phyloP scores from a whole-genome alignment of 2,329 filamentous ascomycete genomes.

The Ceratocystis huliohia region DNA sequence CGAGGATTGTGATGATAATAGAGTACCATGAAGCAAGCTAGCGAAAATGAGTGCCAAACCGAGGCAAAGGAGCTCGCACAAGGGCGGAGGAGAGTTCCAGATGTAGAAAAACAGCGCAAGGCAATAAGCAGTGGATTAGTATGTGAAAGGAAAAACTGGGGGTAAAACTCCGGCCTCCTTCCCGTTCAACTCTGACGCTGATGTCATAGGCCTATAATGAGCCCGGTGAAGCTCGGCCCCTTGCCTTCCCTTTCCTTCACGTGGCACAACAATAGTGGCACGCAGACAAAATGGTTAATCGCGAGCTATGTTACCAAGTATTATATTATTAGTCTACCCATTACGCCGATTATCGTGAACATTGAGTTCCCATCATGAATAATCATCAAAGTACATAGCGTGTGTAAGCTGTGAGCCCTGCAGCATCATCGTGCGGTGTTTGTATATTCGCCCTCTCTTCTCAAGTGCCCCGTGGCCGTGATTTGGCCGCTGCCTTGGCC shows the following conservation, averaged over 20 bases:
- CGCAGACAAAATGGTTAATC: not conserved
- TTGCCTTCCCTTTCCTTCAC: not conserved
- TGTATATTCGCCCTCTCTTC: slow-evolving; percentile 24
- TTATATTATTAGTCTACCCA: too few relatives aligned
- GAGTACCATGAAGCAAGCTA: not conserved
- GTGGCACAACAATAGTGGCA: not conserved
- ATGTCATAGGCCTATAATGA: not conserved
- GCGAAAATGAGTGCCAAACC: not conserved
- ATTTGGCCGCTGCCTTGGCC: slow-evolving; percentile 83
- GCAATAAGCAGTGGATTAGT: not conserved
- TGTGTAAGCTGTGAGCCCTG: not conserved
- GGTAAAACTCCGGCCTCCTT: too few relatives aligned
- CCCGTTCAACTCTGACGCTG: not conserved
- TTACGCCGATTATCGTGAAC: too few relatives aligned
- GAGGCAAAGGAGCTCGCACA: not conserved
- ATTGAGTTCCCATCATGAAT: not conserved
- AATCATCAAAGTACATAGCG: not conserved
- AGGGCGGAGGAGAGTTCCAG: not conserved
- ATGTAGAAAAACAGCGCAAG: too few relatives aligned
- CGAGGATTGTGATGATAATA: not conserved
- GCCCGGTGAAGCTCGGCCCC: not conserved
- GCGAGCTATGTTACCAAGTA: too few relatives aligned
- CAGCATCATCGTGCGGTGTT: not conserved
- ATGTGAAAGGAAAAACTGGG: not conserved
- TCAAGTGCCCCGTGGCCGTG: slow-evolving; percentile 60